Conservation (phyloP, 148 eudicot species). For the Camellia sinensis region DNA sequence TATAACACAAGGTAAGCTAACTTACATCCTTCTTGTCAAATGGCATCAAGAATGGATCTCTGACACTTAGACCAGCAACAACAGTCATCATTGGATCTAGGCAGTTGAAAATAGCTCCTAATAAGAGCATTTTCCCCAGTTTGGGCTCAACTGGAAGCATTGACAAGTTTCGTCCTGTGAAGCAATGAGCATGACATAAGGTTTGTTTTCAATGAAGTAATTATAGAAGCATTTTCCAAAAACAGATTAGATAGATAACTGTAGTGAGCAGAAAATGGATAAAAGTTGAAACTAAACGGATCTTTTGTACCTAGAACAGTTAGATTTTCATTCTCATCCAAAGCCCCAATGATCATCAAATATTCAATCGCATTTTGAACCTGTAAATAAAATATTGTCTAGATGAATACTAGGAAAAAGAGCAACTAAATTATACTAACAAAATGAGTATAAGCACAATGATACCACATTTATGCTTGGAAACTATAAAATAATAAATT, state of each 20-base stretch:
- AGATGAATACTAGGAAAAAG: not conserved
- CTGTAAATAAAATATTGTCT: constrained; percentile 36
- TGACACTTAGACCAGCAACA: constrained; percentile 91
- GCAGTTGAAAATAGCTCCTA: constrained; percentile 91
- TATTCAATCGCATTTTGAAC: constrained; percentile 94
- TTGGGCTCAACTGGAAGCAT: constrained; percentile 97
- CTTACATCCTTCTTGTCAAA: constrained; percentile 92
- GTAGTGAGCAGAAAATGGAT: not conserved
- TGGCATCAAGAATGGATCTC: constrained; percentile 92
- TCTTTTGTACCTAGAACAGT: constrained; percentile 65
- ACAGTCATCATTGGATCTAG: constrained; percentile 92
- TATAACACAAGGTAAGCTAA: constrained; percentile 3
- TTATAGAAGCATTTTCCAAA: not conserved
- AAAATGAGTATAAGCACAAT: not conserved
- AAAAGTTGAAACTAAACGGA: constrained; percentile 9
- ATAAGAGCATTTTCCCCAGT: constrained; percentile 89
- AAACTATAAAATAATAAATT: not conserved
- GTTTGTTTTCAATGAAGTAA: not conserved
- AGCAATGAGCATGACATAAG: not conserved
- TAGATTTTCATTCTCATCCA: constrained; percentile 85
- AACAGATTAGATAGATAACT: not conserved
- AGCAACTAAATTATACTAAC: not conserved
- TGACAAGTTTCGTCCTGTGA: constrained; percentile 76
- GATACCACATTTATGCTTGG: not conserved
- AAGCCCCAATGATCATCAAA: constrained; percentile 88